Base-by-base conservation (phyloP, 352 stramenopile species). In the Elongisporangium prolatum region DNA sequence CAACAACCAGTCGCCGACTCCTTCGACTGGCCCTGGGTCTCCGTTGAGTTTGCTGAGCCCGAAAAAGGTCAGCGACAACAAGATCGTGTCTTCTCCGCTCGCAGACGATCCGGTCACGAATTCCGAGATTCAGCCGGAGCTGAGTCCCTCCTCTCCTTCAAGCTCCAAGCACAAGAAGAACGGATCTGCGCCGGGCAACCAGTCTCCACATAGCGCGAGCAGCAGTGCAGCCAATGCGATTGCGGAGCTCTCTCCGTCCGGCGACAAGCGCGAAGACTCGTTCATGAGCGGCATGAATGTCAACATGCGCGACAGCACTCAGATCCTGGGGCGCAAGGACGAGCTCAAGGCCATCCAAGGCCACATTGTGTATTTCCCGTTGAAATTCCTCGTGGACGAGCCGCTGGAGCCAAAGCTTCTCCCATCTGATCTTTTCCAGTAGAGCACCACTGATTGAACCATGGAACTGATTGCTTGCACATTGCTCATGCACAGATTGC, bases 351-450 rank as follows among this genome's bases (percentile, higher is more conserved):
- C 84, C 40, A 68, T 95, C 18, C 76, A 79, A 54, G 84, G 86
- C 54, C 82, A 95, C 61, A 85, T 93, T 54, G 84, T 93, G 54
- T 93, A 95, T 69, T 95, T 95, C 61, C 86, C 86, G 17, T 76
- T 95, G 54, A 88, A 91, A 62, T 95, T 95, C 55, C 70, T 95
- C 20, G 67, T 72, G 54, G 80, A 89, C 53, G 86, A 93, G 64
- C 63, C 77, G 55, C 66, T 95, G n/a, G 76, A 89, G 64, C 86
- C 86, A n/a, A 88, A 88, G 67, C 65, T 92, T 11, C 78, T 88
- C 50, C 86, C 86, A 0, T 71, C 84, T 24, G 77, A 92, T 34
- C 69, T 95, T n/a, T 92, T 93, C 64, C 85, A 95, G 74, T 95
- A 70, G 25, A 20, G 54, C 13, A 13, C n/a, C n/a, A n/a, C n/a